Percentiles rank a stretch among this genome's conserved stretches.
phyloP scores from a whole-genome alignment of 2,329 filamentous ascomycete species.

The Colletotrichum tabaci region DNA sequence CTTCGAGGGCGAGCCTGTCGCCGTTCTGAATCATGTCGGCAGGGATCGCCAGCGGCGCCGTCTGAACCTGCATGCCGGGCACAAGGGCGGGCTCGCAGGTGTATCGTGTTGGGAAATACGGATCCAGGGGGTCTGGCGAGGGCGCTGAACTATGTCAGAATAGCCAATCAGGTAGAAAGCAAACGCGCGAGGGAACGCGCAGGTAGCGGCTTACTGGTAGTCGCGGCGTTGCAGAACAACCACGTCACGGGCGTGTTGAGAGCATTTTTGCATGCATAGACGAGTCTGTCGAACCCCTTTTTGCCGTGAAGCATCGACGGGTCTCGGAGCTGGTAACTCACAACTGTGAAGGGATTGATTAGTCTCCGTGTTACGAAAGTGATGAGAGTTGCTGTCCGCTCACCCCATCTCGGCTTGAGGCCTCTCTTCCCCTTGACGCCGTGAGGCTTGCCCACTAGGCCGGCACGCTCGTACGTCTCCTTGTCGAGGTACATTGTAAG shows the following conservation, averaged over 20 bases:
- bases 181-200: not conserved
- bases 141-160: slow-evolving; percentile 56
- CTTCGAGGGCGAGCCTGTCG: slow-evolving; percentile 69
- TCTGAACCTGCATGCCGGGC: slow-evolving; percentile 45
- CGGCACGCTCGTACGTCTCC: slow-evolving; percentile 85
- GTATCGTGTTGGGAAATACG: slow-evolving; percentile 60
- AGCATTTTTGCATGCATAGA: slow-evolving; percentile 85
- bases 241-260: slow-evolving; percentile 78
- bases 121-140: slow-evolving; percentile 64
- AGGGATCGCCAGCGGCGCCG: slow-evolving; percentile 51
- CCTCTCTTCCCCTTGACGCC: slow-evolving; percentile 71
- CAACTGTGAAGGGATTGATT: slow-evolving; percentile 65
- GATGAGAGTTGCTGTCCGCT: slow-evolving; percentile 44
- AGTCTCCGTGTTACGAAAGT: slow-evolving; percentile 39
- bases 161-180: slow-evolving; percentile 34
- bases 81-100: slow-evolving; percentile 53
- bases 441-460: slow-evolving; percentile 80
- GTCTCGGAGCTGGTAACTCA: slow-evolving; percentile 82
- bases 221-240: slow-evolving; percentile 79
- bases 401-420: slow-evolving; percentile 82
- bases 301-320: slow-evolving; percentile 87
- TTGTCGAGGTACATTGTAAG: slow-evolving; percentile 85
- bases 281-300: slow-evolving; percentile 83
- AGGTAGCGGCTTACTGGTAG: slow-evolving; percentile 55
- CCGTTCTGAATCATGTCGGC: slow-evolving; percentile 50